Evolutionary conservation across 2,329 filamentous ascomycete genomes (phyloP).

Genomic region (Gnomoniopsis smithogilvyi): DNA sequence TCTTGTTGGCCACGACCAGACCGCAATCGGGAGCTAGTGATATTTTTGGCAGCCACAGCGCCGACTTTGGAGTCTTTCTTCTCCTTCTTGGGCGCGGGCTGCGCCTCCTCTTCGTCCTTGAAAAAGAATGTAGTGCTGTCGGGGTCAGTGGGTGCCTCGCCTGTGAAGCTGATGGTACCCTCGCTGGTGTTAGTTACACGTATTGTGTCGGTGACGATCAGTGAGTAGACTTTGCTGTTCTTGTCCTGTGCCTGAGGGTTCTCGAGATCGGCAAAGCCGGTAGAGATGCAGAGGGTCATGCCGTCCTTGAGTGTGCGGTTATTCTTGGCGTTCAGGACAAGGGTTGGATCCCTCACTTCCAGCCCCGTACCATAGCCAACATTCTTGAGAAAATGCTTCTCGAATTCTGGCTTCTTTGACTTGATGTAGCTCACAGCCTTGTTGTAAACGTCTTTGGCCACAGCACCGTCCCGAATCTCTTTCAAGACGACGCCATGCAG

Average conservation of each 20-base stretch:
- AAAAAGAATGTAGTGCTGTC: constrained; percentile 98
- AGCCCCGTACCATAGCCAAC: constrained; percentile 91
- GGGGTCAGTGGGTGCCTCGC: constrained; percentile 84
- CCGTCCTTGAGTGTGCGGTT: constrained; percentile 81
- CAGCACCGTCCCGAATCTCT: constrained; percentile 81
- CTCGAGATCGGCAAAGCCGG: constrained; percentile 84
- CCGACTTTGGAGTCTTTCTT: constrained; percentile 81
- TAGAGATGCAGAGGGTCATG: constrained; percentile 92
- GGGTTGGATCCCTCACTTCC: constrained; percentile 79
- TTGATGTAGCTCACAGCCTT: constrained; percentile 80
- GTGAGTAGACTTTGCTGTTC: constrained; percentile 82
- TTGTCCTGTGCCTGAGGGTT: constrained; percentile 87
- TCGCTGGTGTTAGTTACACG: constrained; percentile 74
- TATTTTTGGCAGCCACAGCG: constrained; percentile 90
- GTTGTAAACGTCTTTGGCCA: constrained; percentile 85
- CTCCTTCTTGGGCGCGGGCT: constrained; percentile 83
- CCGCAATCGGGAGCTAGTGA: constrained; percentile 87
- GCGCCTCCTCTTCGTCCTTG: constrained; percentile 88
- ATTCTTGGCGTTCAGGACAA: constrained; percentile 87
- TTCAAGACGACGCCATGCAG: constrained; percentile 90
- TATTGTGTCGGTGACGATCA: constrained; percentile 90
- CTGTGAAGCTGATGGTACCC: constrained; percentile 78
- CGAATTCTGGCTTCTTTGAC: constrained; percentile 89
- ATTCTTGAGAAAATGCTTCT: constrained; percentile 91
- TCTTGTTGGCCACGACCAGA: constrained; percentile 80